Conservation (phyloP, 345 rosid genomes). For the Boechera retrofracta region DNA sequence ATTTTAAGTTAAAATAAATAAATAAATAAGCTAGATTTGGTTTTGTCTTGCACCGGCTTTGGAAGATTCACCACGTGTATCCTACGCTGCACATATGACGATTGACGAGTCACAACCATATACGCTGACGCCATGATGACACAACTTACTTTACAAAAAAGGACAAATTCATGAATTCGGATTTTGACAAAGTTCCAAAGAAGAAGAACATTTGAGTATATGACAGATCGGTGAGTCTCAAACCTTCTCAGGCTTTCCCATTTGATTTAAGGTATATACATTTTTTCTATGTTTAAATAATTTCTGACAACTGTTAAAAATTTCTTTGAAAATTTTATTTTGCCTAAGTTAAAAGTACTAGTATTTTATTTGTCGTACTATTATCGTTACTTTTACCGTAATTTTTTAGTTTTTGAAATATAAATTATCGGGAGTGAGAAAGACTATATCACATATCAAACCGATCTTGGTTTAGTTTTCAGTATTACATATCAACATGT, state of each 20-base stretch:
- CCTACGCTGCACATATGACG: constrained; percentile 45
- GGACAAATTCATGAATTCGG: constrained; percentile 12
- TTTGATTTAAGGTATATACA: not conserved
- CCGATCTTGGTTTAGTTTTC: no score
- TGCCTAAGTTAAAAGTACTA: no score
- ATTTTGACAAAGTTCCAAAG: not conserved
- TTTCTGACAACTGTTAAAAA: not conserved
- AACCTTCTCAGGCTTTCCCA: constrained; percentile 24
- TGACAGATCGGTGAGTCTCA: constrained; percentile 1
- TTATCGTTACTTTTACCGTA: no score
- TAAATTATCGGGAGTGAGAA: no score
- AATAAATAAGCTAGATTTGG: constrained; percentile 9
- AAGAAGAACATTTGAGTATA: constrained; percentile 5
- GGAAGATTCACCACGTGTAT: constrained; percentile 46
- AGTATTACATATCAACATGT: no score
- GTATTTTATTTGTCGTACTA: no score
- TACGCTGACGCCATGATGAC: constrained; percentile 41
- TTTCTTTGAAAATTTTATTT: no score
- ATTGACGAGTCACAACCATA: constrained; percentile 30
- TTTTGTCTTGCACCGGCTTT: constrained; percentile 24
- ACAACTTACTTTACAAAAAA: not conserved
- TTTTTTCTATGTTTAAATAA: not conserved
- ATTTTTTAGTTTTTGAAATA: no score
- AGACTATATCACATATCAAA: no score
- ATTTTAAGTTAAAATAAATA: not conserved